Percentiles rank a stretch among this genome's conserved stretches.
phyloP scores from a whole-genome alignment of 1,284 basidiomycete species.

The Termitomyces sp. region DNA sequence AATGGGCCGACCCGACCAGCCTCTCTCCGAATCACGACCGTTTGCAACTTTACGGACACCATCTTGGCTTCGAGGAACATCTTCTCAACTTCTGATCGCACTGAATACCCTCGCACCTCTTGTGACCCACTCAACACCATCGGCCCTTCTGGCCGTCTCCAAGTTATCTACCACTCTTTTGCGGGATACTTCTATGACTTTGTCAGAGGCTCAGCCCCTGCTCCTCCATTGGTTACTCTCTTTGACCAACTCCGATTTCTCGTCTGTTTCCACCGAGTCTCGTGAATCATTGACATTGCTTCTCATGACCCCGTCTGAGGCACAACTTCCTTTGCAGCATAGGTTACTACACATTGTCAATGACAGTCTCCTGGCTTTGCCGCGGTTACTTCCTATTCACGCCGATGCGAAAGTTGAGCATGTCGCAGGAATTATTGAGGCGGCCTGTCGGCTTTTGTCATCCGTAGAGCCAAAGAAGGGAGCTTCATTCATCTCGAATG shows the following conservation, averaged over 20 bases:
- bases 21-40: slow-evolving; percentile 20
- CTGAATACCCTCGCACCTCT: slow-evolving; percentile 57
- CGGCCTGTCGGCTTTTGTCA: slow-evolving; percentile 53
- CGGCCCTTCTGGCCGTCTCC: slow-evolving; percentile 54
- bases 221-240: slow-evolving; percentile 68
- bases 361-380: slow-evolving; percentile 68
- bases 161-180: slow-evolving; percentile 54
- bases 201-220: slow-evolving; percentile 60
- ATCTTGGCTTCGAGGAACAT: slow-evolving; percentile 58
- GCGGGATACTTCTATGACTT: slow-evolving; percentile 46
- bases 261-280: slow-evolving; percentile 50
- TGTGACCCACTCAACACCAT: slow-evolving; percentile 59
- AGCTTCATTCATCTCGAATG: slow-evolving; percentile 41
- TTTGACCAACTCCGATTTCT: slow-evolving; percentile 50
- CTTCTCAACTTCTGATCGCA: slow-evolving; percentile 67
- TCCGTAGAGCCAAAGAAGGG: slow-evolving; percentile 19
- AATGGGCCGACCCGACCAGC: slow-evolving; percentile 5
- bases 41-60: slow-evolving; percentile 47
- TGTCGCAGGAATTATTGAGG: slow-evolving; percentile 59
- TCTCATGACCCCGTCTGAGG: slow-evolving; percentile 36
- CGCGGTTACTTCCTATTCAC: slow-evolving; percentile 65
- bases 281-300: slow-evolving; percentile 41
- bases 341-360: slow-evolving; percentile 49
- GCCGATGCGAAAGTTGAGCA: slow-evolving; percentile 71
- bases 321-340: slow-evolving; percentile 44